These are phyloP conservation scores for Pelomyxa schiedti DNA, from an alignment of 78 protist genomes.

Conservation along the genomic window DNA sequence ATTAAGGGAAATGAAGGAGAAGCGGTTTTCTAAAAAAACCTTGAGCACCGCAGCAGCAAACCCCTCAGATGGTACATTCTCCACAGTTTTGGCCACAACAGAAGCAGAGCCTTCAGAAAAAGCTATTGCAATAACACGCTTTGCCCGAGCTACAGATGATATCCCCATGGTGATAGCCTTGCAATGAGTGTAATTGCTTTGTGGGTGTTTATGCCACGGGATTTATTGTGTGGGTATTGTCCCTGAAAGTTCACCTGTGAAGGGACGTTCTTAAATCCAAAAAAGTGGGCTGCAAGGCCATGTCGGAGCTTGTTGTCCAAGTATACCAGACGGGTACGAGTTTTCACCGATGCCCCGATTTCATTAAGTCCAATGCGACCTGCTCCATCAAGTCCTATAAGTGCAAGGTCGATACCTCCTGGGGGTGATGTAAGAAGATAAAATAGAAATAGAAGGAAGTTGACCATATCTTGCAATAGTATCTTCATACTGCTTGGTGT, in stretches of 20 bases:
- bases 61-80: too few relatives aligned
- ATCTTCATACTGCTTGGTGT: not conserved
- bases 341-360: not conserved
- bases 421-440: not conserved
- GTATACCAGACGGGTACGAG: slow-evolving; percentile 24
- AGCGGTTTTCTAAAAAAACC: not conserved
- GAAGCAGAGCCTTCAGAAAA: slow-evolving; percentile 41
- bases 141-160: slow-evolving; percentile 15
- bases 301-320: slow-evolving; percentile 33
- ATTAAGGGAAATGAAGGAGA: not conserved
- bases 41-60: not conserved
- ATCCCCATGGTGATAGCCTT: slow-evolving; percentile 69
- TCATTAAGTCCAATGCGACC: not conserved
- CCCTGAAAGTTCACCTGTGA: not conserved
- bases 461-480: not conserved
- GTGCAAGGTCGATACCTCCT: not conserved
- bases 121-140: slow-evolving; percentile 29
- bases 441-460: not conserved
- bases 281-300: slow-evolving; percentile 48
- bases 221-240: not conserved
- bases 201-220: slow-evolving; percentile 24
- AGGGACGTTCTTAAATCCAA: slow-evolving; percentile 42
- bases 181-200: too few relatives aligned
- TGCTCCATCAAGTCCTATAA: not conserved
- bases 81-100: slow-evolving; percentile 2